Base-by-base conservation (phyloP, 192 early-diverging fungal species). In the Pecoramyces ruminantium region DNA sequence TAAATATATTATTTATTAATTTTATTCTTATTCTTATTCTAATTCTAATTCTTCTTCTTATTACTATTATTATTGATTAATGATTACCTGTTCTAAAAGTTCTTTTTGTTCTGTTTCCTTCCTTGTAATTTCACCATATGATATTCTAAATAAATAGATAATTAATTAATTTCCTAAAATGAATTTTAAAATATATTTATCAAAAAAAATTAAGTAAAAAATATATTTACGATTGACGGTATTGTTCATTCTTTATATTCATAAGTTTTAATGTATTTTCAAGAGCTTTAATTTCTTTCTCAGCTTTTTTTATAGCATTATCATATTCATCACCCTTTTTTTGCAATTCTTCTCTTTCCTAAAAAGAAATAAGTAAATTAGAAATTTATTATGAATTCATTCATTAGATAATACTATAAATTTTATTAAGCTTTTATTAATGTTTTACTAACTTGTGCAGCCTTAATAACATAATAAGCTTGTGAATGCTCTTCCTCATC, bases 231-330 rank as follows among this genome's bases (percentile, higher is more conserved):
- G 89, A 88, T 83, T 86, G 84, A 28, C 89, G 79, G 38, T 86
- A 91, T 34, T 89, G 82, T 40, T 91, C 89, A 81, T 91, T 91
- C 38, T 89, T 79, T 77, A 87, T 84, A 82, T 89, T 90, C 87
- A 91, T 87, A 83, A 91, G 80, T 78, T 87, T 87, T 77, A 91
- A 81, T 29, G 90, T 91, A 80, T 91, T 91, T 77, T 91, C 90
- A 34, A 91, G 77, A 5, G 89, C 90, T 80, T 89, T 91, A 77
- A 90, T 90, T 82, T 91, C 90, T 81, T 89, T 90, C 77, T 91
- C 90, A 4, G 89, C 87, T 78, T 88, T 87, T 40, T 88, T 38
- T 38, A 91, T 91, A 30, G 87, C 90, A 38, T 86, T 85, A 82
- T 91, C 90, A 28, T 90, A 81, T 80, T 88, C 87, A 78, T 91